Evolutionary conservation across 2,329 filamentous ascomycete genomes (phyloP).

Genomic region (Neonectria magnoliae): DNA sequence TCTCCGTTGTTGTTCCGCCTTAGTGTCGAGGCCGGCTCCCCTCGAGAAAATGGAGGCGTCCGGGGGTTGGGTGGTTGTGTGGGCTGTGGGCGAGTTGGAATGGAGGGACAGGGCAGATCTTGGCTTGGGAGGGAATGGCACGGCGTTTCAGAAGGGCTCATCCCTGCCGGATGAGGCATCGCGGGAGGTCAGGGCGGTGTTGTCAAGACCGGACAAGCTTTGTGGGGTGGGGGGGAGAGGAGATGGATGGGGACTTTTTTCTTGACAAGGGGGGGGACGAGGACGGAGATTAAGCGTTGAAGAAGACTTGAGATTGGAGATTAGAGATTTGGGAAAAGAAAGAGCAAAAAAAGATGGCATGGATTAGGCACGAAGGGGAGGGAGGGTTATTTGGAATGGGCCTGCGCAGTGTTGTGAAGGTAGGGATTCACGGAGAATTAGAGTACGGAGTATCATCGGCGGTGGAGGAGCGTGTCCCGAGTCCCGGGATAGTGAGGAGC

Average conservation of each 20-base stretch:
- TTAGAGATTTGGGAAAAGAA: constrained; percentile 6
- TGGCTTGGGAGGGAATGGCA: constrained; percentile 38
- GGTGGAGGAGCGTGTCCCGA: neutral
- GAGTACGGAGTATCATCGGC: neutral
- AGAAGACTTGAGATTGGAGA: constrained; percentile 12
- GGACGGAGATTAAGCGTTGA: constrained; percentile 8
- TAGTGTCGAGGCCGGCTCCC: neutral
- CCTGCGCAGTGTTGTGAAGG: neutral
- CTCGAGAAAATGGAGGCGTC: constrained; percentile 2
- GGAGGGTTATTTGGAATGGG: neutral
- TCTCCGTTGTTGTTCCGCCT: neutral
- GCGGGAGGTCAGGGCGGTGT: constrained; percentile 37
- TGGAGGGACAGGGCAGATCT: constrained; percentile 35
- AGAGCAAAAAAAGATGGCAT: neutral
- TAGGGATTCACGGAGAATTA: neutral
- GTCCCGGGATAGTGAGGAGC: neutral
- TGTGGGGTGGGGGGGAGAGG: constrained; percentile 40
- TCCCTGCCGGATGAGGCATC: constrained; percentile 44
- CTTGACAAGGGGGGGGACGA: neutral
- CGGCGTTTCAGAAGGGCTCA: constrained; percentile 49
- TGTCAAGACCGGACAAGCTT: constrained; percentile 54
- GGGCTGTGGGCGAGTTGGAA: constrained; percentile 21
- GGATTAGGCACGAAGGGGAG: neutral
- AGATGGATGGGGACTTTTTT: constrained; percentile 21
- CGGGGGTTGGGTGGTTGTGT: constrained; percentile 9